Evolutionary conservation across 495 filamentous ascomycete genomes (phyloP).

Genomic region (Usnea hakonensis): DNA sequence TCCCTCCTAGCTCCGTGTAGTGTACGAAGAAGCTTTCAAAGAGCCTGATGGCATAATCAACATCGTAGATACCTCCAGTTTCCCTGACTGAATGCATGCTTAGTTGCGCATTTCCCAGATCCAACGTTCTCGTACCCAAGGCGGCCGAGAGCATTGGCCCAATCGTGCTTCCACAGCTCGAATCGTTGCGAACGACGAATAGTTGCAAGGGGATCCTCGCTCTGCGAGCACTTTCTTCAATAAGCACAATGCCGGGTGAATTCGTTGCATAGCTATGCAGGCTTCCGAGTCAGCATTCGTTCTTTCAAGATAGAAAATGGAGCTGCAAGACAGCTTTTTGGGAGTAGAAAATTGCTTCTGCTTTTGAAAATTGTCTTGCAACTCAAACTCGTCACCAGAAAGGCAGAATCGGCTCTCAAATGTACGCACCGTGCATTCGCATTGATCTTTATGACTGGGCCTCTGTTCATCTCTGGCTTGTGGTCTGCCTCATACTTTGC

Average conservation of each 20-base stretch:
- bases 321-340: no score
- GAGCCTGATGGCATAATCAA: slow-evolving; percentile 76
- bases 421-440: slow-evolving; percentile 93
- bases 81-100: slow-evolving; percentile 97
- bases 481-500: slow-evolving; percentile 87
- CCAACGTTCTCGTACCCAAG: slow-evolving; percentile 78
- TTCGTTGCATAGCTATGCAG: slow-evolving; percentile 96
- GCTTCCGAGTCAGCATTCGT: no score
- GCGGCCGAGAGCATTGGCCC: slow-evolving; percentile 87
- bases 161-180: slow-evolving; percentile 89
- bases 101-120: slow-evolving; percentile 92
- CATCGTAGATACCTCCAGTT: slow-evolving; percentile 78
- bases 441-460: slow-evolving; percentile 95
- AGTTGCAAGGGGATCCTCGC: slow-evolving; percentile 72
- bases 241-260: slow-evolving; percentile 83
- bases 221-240: slow-evolving; percentile 76
- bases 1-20: slow-evolving; percentile 70
- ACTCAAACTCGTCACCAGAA: no score
- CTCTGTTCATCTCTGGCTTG: slow-evolving; percentile 90
- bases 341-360: no score
- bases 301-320: no score
- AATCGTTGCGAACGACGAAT: slow-evolving; percentile 95
- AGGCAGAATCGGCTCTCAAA: no score
- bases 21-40: slow-evolving; percentile 83
- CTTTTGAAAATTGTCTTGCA: no score